Evolutionary conservation across 1,284 basidiomycete species (phyloP), one percentile per base, ranked within the genome.

Genomic region (Heterobasidion annosum): DNA sequence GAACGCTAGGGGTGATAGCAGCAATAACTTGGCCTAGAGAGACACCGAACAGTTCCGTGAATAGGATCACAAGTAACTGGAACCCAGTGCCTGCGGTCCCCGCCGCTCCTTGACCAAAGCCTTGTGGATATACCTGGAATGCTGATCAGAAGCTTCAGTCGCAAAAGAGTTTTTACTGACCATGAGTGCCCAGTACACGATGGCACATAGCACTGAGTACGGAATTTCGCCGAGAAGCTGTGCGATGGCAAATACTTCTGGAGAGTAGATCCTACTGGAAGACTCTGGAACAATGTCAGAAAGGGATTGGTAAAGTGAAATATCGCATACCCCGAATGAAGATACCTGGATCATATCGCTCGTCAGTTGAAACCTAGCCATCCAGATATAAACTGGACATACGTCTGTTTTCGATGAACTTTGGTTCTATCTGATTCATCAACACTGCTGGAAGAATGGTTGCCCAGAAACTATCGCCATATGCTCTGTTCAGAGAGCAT

Each of bases 211-310:
- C 15, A 88, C 67, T 48, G 81, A 87, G 69, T 88, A 88, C 0
- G 89, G 92, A 59, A 89, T 78, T 69, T 94, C 92, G 51, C 91
- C 86, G n/a, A 91, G 66, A 42, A 94, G 74, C 65, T 93, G 91
- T 8, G 85, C 84, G 50, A 91, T 78, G n/a, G 91, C 88, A 65
- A 95, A 95, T 46, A 92, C 88, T 57, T 82, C 82, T 0, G 86
- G 83, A 1, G 83, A 87, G 66, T 91, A 91, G 59, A 88, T 88
- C 34, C 83, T 74, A 70, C 83, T 85, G 1, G 85, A 88, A 0
- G 85, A 74, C 69, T 88, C 85, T 73, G 60, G 32, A 52, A 45
- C 44, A 49, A 34, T 55, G 44, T n/a, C 3, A 32, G 34, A 54
- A 16, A 35, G 34, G 9, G 43, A 32, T 18, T 8, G 32, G 13